Base-by-base conservation (phyloP, 2,329 filamentous ascomycete genomes). In the Nemania sp. region DNA sequence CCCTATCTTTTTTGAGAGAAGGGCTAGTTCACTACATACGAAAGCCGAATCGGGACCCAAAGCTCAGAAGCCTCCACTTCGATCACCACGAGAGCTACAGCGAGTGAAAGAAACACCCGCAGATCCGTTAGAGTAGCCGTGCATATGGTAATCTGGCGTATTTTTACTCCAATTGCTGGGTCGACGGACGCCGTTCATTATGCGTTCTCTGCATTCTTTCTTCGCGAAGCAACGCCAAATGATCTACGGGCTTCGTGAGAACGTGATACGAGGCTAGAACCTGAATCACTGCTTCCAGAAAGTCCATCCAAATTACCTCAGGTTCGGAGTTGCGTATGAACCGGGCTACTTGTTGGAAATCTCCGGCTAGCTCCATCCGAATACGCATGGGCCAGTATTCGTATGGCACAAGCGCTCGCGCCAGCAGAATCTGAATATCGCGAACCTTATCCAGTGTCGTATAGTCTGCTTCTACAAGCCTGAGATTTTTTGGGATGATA, bases 31-130 rank as follows among this genome's bases (percentile, higher is more conserved):
- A 47, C 55, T 38, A 24, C 55, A 22, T 58, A 58, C 10, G 55
- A 58, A 58, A 45, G 55, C 15, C 38, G 55, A 32, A 58, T 45
- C 8, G 55, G 55, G 15, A 45, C 20, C 55, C 55, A 58, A 45
- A 58, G 55, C 26, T 58, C 55, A 20, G 55, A 38, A 29, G 38
- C 6, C n/a, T 58, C 55, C 24, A 58, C 43, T 3, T 58, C 38
- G 32, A 38, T 58, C 10, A 58, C 29, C 18, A 58, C 55, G 38
- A 58, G 55, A 58, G 38, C 38, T 58, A 24, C 24, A 24, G 38
- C 55, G 43, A 29, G 41, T 58, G 55, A 35, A 58, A 58, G 18
- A 47, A 8, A 29, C 29, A 22, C 35, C 11, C 26, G n/a, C 35
- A 45, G 45, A 58, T 45, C 55, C 47, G 29, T 35, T 29, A 38